Evolutionary conservation across 768 basidiomycete species (phyloP).

Genomic region (Suillus cothurnatus): DNA sequence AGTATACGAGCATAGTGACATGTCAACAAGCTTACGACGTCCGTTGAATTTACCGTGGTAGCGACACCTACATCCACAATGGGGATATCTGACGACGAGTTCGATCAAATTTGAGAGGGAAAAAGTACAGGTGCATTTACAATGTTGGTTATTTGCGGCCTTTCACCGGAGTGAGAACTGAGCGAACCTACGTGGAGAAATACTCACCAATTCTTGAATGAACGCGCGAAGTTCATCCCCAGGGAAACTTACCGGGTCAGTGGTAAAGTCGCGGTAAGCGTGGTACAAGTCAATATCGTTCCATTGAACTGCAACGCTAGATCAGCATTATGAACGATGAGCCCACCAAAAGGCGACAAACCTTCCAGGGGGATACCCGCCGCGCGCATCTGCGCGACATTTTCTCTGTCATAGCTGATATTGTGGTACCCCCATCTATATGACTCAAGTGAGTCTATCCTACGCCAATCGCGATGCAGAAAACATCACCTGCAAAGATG

Average conservation of each 20-base stretch:
- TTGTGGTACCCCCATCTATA: constrained; percentile 51
- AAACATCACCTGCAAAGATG: constrained; percentile 61
- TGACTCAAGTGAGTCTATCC: constrained; percentile 4
- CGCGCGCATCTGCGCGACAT: constrained; percentile 59
- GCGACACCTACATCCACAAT: constrained; percentile 69
- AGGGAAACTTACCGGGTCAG: constrained; percentile 66
- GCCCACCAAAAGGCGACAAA: constrained; percentile 27
- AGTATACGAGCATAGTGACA: background rate
- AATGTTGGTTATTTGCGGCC: constrained; percentile 33
- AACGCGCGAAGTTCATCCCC: constrained; percentile 53
- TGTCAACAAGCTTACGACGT: constrained; percentile 52
- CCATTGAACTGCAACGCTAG: too few relatives aligned
- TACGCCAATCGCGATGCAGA: background rate
- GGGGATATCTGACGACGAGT: constrained; percentile 52
- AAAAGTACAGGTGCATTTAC: constrained; percentile 15
- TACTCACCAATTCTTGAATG: constrained; percentile 56
- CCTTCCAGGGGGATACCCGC: constrained; percentile 81
- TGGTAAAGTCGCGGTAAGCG: constrained; percentile 67
- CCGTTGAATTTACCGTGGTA: constrained; percentile 57
- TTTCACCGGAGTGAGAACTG: constrained; percentile 14
- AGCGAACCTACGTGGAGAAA: background rate
- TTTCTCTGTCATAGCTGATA: constrained; percentile 56
- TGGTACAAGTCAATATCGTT: constrained; percentile 79
- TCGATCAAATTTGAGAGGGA: background rate
- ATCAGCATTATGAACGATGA: too few relatives aligned